Percentiles rank a stretch among this genome's conserved stretches.
Evolutionary conservation across 73 alveolate species (phyloP).

Genomic region (Symbiodinium natans): DNA sequence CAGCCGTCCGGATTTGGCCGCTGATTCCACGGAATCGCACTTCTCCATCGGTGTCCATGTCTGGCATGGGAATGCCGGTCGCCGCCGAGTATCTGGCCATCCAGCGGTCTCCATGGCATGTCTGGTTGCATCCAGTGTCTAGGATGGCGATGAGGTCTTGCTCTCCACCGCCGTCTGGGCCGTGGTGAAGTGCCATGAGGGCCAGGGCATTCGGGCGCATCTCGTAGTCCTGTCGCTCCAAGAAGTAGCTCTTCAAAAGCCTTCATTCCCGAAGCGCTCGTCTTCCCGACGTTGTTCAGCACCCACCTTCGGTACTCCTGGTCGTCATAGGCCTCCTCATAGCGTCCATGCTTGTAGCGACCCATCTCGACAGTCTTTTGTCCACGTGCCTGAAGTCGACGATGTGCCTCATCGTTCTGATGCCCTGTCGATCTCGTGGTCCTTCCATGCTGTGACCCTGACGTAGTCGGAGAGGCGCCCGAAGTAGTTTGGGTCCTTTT

Average conservation of each 20-base stretch:
- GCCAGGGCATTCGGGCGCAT: not conserved
- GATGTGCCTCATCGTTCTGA: not conserved
- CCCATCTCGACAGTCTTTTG: not conserved
- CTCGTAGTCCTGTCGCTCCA: not conserved
- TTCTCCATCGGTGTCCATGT: not conserved
- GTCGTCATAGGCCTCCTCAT: not conserved
- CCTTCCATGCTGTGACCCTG: not conserved
- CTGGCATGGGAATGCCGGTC: not conserved
- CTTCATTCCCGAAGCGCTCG: not conserved
- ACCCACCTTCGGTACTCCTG: not conserved
- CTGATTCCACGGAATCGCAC: not conserved
- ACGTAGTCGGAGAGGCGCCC: not conserved
- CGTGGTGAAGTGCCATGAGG: not conserved
- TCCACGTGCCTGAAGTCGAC: not conserved
- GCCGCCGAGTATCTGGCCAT: not conserved
- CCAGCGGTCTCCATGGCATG: not conserved
- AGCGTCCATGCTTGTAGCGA: not conserved
- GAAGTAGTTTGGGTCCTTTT: not conserved
- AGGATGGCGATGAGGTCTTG: constrained; percentile 6
- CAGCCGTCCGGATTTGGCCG: not conserved
- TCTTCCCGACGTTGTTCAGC: not conserved
- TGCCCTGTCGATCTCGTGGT: not conserved
- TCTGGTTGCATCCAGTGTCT: constrained; percentile 1
- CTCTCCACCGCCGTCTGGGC: not conserved
- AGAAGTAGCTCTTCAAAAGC: not conserved